Percentiles rank a stretch among this genome's conserved stretches.
Evolutionary conservation across 306 rosid species (phyloP).

Genomic region (Chamaecrista fasciculata): DNA sequence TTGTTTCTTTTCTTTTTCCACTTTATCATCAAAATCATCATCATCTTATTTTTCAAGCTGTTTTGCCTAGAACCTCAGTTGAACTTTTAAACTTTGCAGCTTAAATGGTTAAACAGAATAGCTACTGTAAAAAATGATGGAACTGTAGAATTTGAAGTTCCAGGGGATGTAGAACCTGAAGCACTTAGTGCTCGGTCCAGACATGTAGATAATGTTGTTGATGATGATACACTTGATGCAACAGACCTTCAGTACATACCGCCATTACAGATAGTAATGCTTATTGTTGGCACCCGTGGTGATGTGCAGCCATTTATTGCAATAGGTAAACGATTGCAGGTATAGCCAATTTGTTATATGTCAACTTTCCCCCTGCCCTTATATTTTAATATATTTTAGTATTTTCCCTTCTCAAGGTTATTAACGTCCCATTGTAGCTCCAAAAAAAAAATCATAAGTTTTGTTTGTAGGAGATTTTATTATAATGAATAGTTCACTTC

Average conservation of each 20-base stretch:
- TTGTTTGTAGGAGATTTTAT: background rate
- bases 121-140: constrained; percentile 94
- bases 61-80: constrained; percentile 21
- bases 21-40: background rate
- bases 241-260: constrained; percentile 64
- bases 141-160: constrained; percentile 93
- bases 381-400: background rate
- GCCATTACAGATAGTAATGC: constrained; percentile 81
- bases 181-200: constrained; percentile 39
- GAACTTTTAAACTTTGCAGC: constrained; percentile 60
- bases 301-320: constrained; percentile 98
- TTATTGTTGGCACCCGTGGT: constrained; percentile 97
- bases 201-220: constrained; percentile 36
- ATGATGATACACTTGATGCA: constrained; percentile 63
- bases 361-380: constrained; percentile 10
- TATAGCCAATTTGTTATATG: constrained; percentile 22
- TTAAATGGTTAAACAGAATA: constrained; percentile 78
- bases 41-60: constrained; percentile 18
- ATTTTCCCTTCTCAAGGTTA: background rate
- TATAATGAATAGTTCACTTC: background rate
- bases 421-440: background rate
- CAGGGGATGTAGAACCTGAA: constrained; percentile 66
- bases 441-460: background rate
- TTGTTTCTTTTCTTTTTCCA: background rate
- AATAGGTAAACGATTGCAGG: constrained; percentile 95